Evolutionary conservation across 352 stramenopile genomes (phyloP), one percentile per base, ranked within the genome.

Genomic region (Pythium phragmiticola): DNA sequence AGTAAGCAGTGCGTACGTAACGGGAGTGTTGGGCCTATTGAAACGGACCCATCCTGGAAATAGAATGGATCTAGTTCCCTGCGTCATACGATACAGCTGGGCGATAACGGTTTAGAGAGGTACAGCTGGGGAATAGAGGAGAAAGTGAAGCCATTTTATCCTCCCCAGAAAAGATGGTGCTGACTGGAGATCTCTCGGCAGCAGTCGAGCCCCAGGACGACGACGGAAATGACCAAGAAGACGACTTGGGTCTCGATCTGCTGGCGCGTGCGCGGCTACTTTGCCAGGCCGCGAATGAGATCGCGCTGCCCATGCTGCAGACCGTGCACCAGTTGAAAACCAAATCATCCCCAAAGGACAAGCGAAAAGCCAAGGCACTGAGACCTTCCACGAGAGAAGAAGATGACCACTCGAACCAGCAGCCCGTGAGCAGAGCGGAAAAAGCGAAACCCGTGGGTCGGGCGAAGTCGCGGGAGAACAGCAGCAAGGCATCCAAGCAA

Each of bases 211-310:
- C 60, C 7, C 60, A 67, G 37, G 30, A 61, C 4, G 60, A 67
- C 12, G 34, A 57, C 2, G 52, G 36, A 16, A 4, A 33, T 13
- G 63, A 62, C 17, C 28, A 53, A 9, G 55, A 60, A 3, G 52
- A 67, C 34, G 59, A 68, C 21, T 47, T 60, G 1, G 52, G 56
- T 0, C 49, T 67, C 50, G 59, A 68, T 62, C 42, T 67, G 12
- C 45, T 68, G 13, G 61, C 56, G 36, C 54, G 63, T 0, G 68
- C 60, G 46, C 52, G 68, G 45, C 43, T 57, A 41, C 63, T 70
- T 28, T 69, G 60, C 46, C 52, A 63, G 14, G 66, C 63, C 0
- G 66, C 66, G 39, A 73, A 73, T 39, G 61, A 73, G 50, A 70
- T 73, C 47, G 56, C 63, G 28, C 53, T 73, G 66, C 63, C 61